These are phyloP conservation scores for Plectosphaerella cucumerina DNA, from an alignment of 2,329 filamentous ascomycete genomes.

Conservation along the genomic window DNA sequence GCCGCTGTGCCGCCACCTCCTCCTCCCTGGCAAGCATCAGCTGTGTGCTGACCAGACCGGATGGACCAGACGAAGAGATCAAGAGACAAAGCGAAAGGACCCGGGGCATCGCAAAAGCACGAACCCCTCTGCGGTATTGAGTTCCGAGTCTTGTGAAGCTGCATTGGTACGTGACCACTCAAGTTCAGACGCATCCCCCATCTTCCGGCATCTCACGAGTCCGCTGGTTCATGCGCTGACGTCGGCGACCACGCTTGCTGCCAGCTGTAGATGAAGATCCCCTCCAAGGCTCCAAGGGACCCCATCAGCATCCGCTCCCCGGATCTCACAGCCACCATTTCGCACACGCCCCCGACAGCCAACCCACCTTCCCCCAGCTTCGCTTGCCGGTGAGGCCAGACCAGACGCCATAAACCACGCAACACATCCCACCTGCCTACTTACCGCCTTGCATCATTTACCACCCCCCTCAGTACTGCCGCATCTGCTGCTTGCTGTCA, in stretches of 20 bases:
- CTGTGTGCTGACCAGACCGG: too few relatives aligned
- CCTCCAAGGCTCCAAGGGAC: slow-evolving; percentile 6
- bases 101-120: too few relatives aligned
- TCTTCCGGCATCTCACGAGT: slow-evolving; percentile 5
- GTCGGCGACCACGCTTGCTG: slow-evolving; percentile 30
- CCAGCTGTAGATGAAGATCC: slow-evolving; percentile 32
- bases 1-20: neutral
- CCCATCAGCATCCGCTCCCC: neutral
- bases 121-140: too few relatives aligned
- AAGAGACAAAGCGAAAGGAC: too few relatives aligned
- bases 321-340: neutral
- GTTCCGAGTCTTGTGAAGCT: too few relatives aligned
- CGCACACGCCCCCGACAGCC: neutral
- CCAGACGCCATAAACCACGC: neutral
- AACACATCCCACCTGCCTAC: neutral
- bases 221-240: slow-evolving; percentile 41
- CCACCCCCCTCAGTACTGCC: neutral
- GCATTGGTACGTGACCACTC: neutral
- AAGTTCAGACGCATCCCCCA: neutral
- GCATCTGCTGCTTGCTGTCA: neutral
- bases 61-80: too few relatives aligned
- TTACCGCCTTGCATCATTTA: neutral
- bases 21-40: neutral
- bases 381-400: neutral
- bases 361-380: neutral